A percentile compares a stretch with the other conserved stretches of the same genome.
phyloP scores from a whole-genome alignment of 2,329 filamentous ascomycete genomes.

The Reticulascus tulasneorum region DNA sequence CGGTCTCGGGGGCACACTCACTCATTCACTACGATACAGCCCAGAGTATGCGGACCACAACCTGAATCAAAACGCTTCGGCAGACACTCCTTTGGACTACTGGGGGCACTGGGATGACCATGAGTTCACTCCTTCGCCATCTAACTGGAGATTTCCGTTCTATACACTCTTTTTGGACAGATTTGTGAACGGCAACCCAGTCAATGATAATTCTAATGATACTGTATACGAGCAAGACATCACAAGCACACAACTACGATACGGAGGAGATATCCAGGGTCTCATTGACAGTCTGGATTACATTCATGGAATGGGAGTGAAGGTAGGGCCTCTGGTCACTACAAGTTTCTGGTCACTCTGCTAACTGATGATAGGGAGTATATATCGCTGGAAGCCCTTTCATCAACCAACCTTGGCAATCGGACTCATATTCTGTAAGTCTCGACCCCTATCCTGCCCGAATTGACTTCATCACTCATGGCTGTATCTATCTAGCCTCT shows the following conservation, averaged over 20 bases:
- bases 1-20: conserved; percentile 17
- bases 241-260: conserved; percentile 57
- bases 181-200: conserved; percentile 61
- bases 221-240: conserved; percentile 59
- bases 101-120: conserved; percentile 51
- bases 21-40: conserved; percentile 23
- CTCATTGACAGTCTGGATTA: conserved; percentile 60
- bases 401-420: conserved; percentile 61
- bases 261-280: conserved; percentile 60
- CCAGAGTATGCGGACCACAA: conserved; percentile 44
- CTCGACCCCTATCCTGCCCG: no score
- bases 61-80: conserved; percentile 55
- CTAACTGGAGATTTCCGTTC: conserved; percentile 62
- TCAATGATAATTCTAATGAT: conserved; percentile 59
- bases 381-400: conserved; percentile 60
- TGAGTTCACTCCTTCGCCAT: conserved; percentile 48
- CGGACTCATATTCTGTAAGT: conserved; percentile 50
- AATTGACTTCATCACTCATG: conserved; percentile 21
- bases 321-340: no score
- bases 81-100: conserved; percentile 54
- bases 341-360: no score
- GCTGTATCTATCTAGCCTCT: conserved; percentile 35
- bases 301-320: conserved; percentile 60
- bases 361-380: no score
- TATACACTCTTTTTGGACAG: conserved; percentile 62